phyloP scores from a whole-genome alignment of 352 stramenopile species.

The Pythium oligandrum region DNA sequence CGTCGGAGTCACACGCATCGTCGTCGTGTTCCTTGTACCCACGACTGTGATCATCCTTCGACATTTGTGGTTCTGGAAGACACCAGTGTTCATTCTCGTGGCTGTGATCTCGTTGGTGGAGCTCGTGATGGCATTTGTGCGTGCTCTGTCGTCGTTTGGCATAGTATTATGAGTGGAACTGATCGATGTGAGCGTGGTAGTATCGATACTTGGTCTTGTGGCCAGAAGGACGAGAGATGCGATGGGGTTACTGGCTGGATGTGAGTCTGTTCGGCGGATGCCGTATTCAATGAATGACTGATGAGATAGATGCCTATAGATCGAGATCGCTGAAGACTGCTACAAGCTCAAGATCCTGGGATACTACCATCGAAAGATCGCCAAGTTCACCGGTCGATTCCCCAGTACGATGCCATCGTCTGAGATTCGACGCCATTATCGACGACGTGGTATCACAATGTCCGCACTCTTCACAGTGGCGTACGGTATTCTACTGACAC shows the following conservation, averaged over 20 bases:
- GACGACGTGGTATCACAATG: constrained; percentile 30
- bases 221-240: constrained; percentile 62
- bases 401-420: constrained; percentile 31
- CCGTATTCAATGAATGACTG: too few species aligned
- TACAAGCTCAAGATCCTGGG: constrained; percentile 80
- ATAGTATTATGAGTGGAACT: neutral
- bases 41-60: constrained; percentile 39
- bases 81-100: constrained; percentile 57
- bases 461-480: constrained; percentile 38
- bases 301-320: constrained; percentile 23
- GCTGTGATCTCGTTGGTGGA: constrained; percentile 43
- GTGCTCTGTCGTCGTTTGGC: constrained; percentile 4
- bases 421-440: constrained; percentile 55
- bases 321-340: constrained; percentile 56
- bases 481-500: constrained; percentile 31
- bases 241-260: constrained; percentile 72
- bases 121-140: constrained; percentile 42
- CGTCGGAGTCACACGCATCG: constrained; percentile 41
- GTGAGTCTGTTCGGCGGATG: constrained; percentile 13
- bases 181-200: constrained; percentile 14
- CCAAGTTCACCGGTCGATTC: constrained; percentile 62
- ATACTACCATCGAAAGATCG: constrained; percentile 84
- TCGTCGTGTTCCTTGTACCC: constrained; percentile 51
- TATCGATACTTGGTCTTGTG: constrained; percentile 67
- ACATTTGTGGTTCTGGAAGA: constrained; percentile 54